A percentile compares a stretch with the other conserved stretches of the same genome.
phyloP scores from a whole-genome alignment of 2,329 filamentous ascomycete genomes.

The Aspergillus arachidicola region DNA sequence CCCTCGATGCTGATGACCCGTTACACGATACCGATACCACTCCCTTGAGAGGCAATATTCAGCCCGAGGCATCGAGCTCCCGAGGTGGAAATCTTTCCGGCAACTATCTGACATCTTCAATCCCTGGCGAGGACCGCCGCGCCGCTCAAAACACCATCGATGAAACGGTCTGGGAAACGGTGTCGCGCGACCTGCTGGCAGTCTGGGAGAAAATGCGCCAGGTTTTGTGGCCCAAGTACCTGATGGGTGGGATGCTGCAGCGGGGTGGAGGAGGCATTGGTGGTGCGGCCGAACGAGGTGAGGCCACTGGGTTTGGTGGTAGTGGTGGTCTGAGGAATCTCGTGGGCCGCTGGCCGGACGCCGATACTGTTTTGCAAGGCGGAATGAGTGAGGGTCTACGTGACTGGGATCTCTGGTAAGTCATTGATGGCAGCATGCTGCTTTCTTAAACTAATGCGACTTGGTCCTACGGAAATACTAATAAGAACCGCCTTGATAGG shows the following conservation, averaged over 20 bases:
- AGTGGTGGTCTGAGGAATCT: conserved; percentile 56
- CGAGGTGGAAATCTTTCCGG: conserved; percentile 66
- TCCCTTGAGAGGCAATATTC: conserved; percentile 83
- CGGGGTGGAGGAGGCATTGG: conserved; percentile 57
- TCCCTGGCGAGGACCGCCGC: conserved; percentile 88
- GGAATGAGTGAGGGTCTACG: conserved; percentile 85
- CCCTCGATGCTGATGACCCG: conserved; percentile 91
- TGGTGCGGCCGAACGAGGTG: conserved; percentile 61
- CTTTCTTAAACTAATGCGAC: neutral
- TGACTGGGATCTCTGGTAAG: conserved; percentile 92
- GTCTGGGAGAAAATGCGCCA: conserved; percentile 99
- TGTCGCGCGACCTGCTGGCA: conserved; percentile 85
- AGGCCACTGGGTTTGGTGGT: conserved; percentile 50
- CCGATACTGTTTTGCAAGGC: conserved; percentile 65
- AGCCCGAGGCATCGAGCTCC: conserved; percentile 54
- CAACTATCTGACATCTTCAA: conserved; percentile 82
- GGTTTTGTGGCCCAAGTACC: conserved; percentile 92
- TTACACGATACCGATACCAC: conserved; percentile 70
- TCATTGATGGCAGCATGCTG: neutral
- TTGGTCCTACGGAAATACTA: conserved; percentile 11
- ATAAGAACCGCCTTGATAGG: conserved; percentile 50
- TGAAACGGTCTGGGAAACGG: conserved; percentile 95
- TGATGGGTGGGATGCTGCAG: conserved; percentile 70
- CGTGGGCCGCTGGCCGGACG: conserved; percentile 68
- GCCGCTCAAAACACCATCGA: conserved; percentile 93